phyloP scores from a whole-genome alignment of 495 filamentous ascomycete species.

The Lophium mytilinum region DNA sequence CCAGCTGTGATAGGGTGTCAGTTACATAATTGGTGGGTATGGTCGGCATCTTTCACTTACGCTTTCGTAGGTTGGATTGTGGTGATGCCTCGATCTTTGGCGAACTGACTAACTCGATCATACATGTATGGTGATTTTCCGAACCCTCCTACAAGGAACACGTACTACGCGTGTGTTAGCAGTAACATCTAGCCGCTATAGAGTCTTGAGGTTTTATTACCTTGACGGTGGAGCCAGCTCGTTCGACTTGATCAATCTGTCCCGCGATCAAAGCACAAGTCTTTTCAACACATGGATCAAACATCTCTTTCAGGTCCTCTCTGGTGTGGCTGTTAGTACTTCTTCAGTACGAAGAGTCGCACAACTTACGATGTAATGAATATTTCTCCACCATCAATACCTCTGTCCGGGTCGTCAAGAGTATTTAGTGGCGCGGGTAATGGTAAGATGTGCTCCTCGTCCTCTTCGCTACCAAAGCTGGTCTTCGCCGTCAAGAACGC shows the following conservation, averaged over 20 bases:
- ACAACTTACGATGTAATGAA: constrained; percentile 6
- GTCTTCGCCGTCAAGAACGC: constrained; percentile 11
- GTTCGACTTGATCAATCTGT: constrained; percentile 4
- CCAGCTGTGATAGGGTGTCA: background rate
- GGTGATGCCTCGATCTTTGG: background rate
- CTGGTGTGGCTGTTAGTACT: background rate
- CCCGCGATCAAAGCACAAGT: constrained; percentile 2
- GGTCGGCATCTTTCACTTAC: background rate
- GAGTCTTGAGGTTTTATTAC: background rate
- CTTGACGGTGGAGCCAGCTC: constrained; percentile 1
- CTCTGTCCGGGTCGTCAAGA: constrained; percentile 5
- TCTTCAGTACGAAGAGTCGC: no score
- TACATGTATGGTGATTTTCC: constrained; percentile 13
- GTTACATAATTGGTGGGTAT: background rate
- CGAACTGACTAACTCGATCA: background rate
- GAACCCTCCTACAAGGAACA: constrained; percentile 14
- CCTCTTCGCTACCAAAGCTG: constrained; percentile 6
- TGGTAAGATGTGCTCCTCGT: constrained; percentile 9
- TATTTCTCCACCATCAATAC: constrained; percentile 10
- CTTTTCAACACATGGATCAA: constrained; percentile 2
- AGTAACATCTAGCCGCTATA: background rate
- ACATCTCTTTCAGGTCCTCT: constrained; percentile 6
- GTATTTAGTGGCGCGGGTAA: constrained; percentile 7
- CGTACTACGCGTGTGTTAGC: constrained; percentile 4
- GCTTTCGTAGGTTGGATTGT: constrained; percentile 4